Base-by-base conservation (phyloP, 495 filamentous ascomycete genomes). In the Daldinia bambusicola region DNA sequence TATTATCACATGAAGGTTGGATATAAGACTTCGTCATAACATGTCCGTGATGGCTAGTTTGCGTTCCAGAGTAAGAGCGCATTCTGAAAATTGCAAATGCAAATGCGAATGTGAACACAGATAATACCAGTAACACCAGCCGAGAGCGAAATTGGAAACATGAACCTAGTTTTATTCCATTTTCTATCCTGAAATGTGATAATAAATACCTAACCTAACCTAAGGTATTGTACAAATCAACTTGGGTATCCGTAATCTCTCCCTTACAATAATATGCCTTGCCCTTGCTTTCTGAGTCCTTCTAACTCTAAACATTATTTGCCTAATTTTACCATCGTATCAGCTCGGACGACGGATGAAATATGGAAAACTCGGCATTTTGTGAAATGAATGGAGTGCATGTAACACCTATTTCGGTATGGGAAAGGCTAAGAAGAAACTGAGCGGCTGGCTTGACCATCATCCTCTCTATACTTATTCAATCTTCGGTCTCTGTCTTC, bases 211-310 rank as follows among this genome's bases (percentile, higher is more conserved):
- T n/a, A n/a, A n/a, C n/a, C n/a, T n/a, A n/a, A n/a, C n/a, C n/a
- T n/a, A n/a, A n/a, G n/a, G n/a, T n/a, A n/a, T 36, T 36, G 9
- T 36, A 36, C 34, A 7, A 45, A 40, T 60, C 56, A 32, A 34
- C 22, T 53, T 53, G 63, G 63, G 63, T 67, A 67, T 67, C 55
- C 13, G 38, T 60, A 22, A 16, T 48, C 37, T 48, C 37, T 56
- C 26, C 36, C 37, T 31, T 18, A 41, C 9, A 6, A 14, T 53
- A 41, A 18, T 4, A 14, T 10, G 22, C 31, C 50, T 32, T 13
- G 12, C 41, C 1, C 7, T 36, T 5, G 26, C 38, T 34, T 16
- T 12, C 55, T 40, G 48, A 12, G 14, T 64, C 50, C 36, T 13
- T 45, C 26, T 22, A 20, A n/a, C 22, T 43, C 32, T 2, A 61